Conservation (phyloP, 805 yeast species). For the Saccharomycopsis microspora region DNA sequence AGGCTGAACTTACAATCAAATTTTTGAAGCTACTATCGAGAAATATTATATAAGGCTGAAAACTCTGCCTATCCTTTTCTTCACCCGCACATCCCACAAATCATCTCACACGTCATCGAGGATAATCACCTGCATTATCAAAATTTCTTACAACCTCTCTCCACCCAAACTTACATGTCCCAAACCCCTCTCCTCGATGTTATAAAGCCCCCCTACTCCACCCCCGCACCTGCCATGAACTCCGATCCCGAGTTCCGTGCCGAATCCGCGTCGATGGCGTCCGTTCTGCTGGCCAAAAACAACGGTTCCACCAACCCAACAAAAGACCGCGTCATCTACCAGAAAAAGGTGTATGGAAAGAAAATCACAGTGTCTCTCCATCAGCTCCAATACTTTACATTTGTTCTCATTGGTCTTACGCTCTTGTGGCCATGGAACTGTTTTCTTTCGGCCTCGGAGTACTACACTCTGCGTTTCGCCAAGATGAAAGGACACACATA, state of each 20-base stretch:
- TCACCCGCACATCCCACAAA: too few relatives aligned
- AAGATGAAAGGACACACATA: conserved; percentile 32
- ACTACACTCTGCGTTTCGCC: conserved; percentile 53
- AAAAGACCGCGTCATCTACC: conserved; percentile 6
- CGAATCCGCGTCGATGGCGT: neutral
- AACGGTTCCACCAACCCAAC: conserved; percentile 11
- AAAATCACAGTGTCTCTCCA: conserved; percentile 6
- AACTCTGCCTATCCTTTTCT: too few relatives aligned
- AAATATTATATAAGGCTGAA: too few relatives aligned
- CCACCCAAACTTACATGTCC: too few relatives aligned
- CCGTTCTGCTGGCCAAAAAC: neutral
- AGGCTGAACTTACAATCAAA: too few relatives aligned
- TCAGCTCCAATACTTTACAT: conserved; percentile 37
- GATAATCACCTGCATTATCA: too few relatives aligned
- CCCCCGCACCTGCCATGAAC: too few relatives aligned
- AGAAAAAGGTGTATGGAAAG: neutral
- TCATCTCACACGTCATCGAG: too few relatives aligned
- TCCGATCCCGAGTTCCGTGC: neutral
- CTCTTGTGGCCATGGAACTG: conserved; percentile 97
- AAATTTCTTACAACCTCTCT: too few relatives aligned
- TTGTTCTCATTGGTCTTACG: conserved; percentile 62
- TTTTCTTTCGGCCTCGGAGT: conserved; percentile 75
- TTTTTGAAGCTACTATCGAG: too few relatives aligned
- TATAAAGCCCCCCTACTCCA: too few relatives aligned
- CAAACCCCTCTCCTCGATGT: too few relatives aligned